phyloP scores from a whole-genome alignment of 208 protist species.

The Acanthamoeba culbertsoni region DNA sequence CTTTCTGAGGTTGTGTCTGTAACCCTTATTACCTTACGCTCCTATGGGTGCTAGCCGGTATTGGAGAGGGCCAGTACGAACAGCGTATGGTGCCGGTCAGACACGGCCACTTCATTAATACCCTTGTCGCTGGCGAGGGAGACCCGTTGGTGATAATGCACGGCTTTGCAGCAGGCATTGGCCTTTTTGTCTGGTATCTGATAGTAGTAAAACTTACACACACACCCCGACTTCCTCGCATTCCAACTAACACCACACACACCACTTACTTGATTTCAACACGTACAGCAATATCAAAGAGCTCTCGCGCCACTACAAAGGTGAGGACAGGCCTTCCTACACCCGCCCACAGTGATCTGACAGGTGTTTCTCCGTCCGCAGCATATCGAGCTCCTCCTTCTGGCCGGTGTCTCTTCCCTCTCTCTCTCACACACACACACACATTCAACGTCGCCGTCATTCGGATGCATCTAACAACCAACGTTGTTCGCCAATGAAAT shows the following conservation, averaged over 20 bases:
- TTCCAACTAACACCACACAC: too few species aligned
- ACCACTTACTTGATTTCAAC: neutral
- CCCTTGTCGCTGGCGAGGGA: neutral
- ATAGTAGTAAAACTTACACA: too few species aligned
- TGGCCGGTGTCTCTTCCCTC: neutral
- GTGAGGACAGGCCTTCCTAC: neutral
- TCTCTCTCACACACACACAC: neutral
- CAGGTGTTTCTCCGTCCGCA: constrained; percentile 57
- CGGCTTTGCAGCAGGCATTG: neutral
- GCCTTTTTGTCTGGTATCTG: neutral
- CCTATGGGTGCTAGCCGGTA: neutral
- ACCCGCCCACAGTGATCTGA: neutral
- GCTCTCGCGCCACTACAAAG: neutral
- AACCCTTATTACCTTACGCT: neutral
- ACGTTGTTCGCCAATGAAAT: neutral
- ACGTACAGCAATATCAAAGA: neutral
- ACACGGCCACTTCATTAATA: neutral
- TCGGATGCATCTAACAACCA: neutral
- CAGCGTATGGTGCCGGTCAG: neutral
- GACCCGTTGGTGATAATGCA: neutral
- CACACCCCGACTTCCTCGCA: too few species aligned
- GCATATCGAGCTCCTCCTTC: constrained; percentile 1
- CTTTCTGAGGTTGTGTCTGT: neutral
- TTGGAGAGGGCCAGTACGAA: neutral
- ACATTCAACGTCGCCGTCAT: too few species aligned